Conservation (phyloP, 2,329 filamentous ascomycete species). For the Trichoderma citrinoviride region DNA sequence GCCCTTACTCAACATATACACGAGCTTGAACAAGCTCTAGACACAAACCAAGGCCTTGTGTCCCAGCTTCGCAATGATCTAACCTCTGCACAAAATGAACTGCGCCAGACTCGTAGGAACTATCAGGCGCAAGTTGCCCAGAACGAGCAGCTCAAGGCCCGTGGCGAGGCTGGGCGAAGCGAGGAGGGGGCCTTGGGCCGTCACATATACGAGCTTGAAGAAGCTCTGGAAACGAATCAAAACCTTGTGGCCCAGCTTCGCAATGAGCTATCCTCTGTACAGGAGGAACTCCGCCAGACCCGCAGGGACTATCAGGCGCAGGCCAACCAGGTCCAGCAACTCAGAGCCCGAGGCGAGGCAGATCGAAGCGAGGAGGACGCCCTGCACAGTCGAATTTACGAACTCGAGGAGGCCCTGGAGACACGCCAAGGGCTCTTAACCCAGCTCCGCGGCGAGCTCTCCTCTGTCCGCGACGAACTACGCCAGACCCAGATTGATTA, state of each 20-base stretch:
- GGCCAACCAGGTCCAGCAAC: constrained; percentile 68
- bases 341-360: constrained; percentile 55
- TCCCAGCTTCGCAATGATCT: constrained; percentile 66
- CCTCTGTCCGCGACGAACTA: constrained; percentile 64
- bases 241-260: constrained; percentile 63
- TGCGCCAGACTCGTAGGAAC: constrained; percentile 65
- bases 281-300: constrained; percentile 66
- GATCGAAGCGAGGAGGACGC: no score
- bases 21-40: constrained; percentile 68
- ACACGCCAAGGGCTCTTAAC: constrained; percentile 63
- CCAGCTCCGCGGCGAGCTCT: constrained; percentile 63
- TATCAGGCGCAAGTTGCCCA: constrained; percentile 64
- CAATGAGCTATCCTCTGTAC: constrained; percentile 62
- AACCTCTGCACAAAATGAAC: constrained; percentile 63
- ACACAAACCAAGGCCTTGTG: constrained; percentile 62
- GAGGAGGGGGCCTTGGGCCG: constrained; percentile 68
- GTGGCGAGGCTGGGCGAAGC: constrained; percentile 66
- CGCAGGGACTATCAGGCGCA: constrained; percentile 62
- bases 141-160: constrained; percentile 68
- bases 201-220: constrained; percentile 71
- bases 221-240: constrained; percentile 66
- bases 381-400: no score
- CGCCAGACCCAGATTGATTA: constrained; percentile 65
- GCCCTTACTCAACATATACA: constrained; percentile 70
- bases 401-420: constrained; percentile 42